These are phyloP conservation scores for Kodamaea sp. DNA, from an alignment of 1,139 yeast species.

Conservation along the genomic window DNA sequence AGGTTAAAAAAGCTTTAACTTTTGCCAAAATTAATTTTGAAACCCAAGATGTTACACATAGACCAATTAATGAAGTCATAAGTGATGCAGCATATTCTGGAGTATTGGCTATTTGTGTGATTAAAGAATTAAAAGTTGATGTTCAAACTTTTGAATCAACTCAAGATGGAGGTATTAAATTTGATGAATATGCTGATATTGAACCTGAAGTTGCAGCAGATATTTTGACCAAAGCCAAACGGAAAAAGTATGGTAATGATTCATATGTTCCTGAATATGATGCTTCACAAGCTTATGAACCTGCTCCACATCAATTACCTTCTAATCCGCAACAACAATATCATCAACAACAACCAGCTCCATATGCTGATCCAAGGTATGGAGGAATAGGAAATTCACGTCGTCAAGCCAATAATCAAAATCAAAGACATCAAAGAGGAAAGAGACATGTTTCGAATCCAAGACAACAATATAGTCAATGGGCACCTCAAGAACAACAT, in stretches of 20 bases:
- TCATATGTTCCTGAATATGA: not conserved
- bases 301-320: constrained; percentile 9
- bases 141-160: constrained; percentile 70
- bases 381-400: not conserved
- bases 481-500: constrained; percentile 11
- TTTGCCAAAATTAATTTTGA: constrained; percentile 44
- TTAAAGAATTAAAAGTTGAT: constrained; percentile 60
- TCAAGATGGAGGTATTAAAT: constrained; percentile 68
- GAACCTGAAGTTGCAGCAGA: constrained; percentile 65
- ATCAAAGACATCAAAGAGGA: not conserved
- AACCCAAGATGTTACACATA: constrained; percentile 44
- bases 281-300: constrained; percentile 5
- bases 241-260: constrained; percentile 19
- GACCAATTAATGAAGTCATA: constrained; percentile 50
- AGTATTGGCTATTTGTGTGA: constrained; percentile 63
- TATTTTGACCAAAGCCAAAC: constrained; percentile 30
- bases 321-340: constrained; percentile 2
- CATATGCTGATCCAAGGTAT: constrained; percentile 4
- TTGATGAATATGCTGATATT: constrained; percentile 75
- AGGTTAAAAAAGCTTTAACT: constrained; percentile 53
- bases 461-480: constrained; percentile 24
- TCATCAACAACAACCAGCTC: constrained; percentile 1
- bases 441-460: not conserved
- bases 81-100: constrained; percentile 84
- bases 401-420: not conserved